phyloP scores from a whole-genome alignment of 2,329 filamentous ascomycete genomes.

The Aspergillus sp. region DNA sequence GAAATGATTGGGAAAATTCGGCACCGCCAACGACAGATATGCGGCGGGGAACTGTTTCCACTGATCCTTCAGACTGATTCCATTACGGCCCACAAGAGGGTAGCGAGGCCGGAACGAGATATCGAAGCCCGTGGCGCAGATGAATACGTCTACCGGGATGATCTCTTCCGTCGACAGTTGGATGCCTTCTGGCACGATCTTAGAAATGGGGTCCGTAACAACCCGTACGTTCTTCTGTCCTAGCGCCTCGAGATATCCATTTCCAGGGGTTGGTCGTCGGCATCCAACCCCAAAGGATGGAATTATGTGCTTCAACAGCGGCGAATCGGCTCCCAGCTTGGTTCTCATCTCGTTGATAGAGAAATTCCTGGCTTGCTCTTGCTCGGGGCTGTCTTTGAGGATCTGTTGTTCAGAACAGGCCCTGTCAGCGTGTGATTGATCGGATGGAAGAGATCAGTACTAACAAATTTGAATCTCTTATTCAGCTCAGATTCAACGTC shows the following conservation, averaged over 20 bases:
- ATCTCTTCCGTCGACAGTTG: slow-evolving; percentile 16
- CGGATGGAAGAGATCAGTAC: not conserved
- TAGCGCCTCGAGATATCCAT: slow-evolving; percentile 22
- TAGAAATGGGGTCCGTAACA: slow-evolving; percentile 11
- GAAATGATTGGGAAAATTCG: slow-evolving; percentile 27
- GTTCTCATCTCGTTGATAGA: not conserved
- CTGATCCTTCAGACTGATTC: not conserved
- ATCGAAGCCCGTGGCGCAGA: slow-evolving; percentile 17
- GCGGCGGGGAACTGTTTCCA: slow-evolving; percentile 24
- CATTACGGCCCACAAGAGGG: not conserved
- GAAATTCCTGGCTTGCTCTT: not conserved
- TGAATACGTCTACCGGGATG: slow-evolving; percentile 11
- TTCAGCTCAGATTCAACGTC: slow-evolving; percentile 11
- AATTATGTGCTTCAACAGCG: slow-evolving; percentile 5
- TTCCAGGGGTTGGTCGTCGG: slow-evolving; percentile 18
- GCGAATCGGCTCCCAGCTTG: not conserved
- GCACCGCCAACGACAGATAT: slow-evolving; percentile 22
- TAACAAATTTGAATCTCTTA: slow-evolving; percentile 6
- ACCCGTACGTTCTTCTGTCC: slow-evolving; percentile 17
- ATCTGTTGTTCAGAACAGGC: not conserved
- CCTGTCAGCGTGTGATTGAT: not conserved
- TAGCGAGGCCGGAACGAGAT: not conserved
- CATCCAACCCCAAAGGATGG: slow-evolving; percentile 22
- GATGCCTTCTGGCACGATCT: slow-evolving; percentile 12
- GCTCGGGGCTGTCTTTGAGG: slow-evolving; percentile 1